Conservation (phyloP, 257 asterid species). For the Solanum neorickii region DNA sequence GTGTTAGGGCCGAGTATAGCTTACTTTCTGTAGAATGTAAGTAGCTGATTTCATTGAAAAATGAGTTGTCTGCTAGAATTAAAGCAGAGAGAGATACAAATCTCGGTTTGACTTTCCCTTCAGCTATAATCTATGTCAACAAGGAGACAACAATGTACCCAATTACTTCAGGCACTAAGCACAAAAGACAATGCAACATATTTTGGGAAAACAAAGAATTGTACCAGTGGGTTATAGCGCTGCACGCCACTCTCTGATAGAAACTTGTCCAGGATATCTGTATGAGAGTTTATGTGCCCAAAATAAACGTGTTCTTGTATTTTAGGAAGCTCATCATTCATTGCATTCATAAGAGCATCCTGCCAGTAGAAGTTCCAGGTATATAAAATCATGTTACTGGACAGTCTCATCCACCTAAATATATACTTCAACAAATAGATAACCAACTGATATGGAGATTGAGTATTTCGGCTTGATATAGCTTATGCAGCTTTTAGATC, state of each 20-base stretch:
- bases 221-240: constrained; percentile 92
- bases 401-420: background rate
- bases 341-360: constrained; percentile 87
- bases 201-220: background rate
- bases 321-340: constrained; percentile 94
- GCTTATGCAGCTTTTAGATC: background rate
- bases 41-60: constrained; percentile 52
- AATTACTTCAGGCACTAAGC: background rate
- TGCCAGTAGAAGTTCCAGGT: constrained; percentile 25
- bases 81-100: constrained; percentile 62
- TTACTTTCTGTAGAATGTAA: constrained; percentile 83
- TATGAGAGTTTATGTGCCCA: constrained; percentile 77
- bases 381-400: background rate
- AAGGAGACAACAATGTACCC: constrained; percentile 1
- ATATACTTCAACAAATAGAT: background rate
- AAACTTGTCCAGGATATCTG: constrained; percentile 81
- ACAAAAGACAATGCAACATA: background rate
- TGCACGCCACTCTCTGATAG: constrained; percentile 84
- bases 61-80: constrained; percentile 48
- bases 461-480: background rate
- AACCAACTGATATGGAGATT: background rate
- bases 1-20: constrained; percentile 19
- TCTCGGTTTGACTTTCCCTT: constrained; percentile 77
- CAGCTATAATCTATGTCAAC: constrained; percentile 67
- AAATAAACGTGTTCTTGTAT: constrained; percentile 97